phyloP scores from a whole-genome alignment of 2,329 filamentous ascomycete species.

The Endothia cerciana region DNA sequence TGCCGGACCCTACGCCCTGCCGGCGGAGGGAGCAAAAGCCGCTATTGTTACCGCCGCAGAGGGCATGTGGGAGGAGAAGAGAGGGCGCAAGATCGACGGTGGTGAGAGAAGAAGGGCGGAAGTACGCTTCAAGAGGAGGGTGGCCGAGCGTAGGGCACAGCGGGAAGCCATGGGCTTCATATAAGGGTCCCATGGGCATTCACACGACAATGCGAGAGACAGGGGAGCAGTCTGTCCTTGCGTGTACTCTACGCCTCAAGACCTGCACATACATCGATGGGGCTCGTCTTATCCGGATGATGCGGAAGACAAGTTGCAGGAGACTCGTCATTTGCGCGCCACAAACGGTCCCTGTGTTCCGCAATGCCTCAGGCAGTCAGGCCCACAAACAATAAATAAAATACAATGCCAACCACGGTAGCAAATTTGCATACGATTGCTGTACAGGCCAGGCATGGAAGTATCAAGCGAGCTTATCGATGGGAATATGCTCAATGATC shows the following conservation, averaged over 20 bases:
- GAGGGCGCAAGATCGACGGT: constrained; percentile 91
- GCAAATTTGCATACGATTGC: neutral
- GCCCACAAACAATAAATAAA: neutral
- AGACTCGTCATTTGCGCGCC: neutral
- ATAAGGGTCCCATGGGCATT: neutral
- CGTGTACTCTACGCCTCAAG: neutral
- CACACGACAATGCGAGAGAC: neutral
- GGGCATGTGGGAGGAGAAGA: constrained; percentile 89
- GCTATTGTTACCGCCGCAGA: constrained; percentile 74
- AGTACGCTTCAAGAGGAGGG: constrained; percentile 83
- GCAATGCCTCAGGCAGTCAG: too few relatives aligned
- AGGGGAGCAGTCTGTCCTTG: neutral
- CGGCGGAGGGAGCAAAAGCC: constrained; percentile 66
- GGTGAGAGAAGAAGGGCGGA: constrained; percentile 89
- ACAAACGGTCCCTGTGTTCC: neutral
- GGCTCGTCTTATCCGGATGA: neutral
- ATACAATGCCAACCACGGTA: neutral
- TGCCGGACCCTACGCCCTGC: constrained; percentile 73
- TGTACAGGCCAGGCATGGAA: neutral
- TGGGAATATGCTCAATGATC: neutral
- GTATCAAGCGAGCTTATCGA: neutral
- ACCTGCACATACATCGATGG: constrained; percentile 5
- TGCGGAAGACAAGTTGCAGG: neutral
- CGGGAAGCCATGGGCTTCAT: constrained; percentile 41
- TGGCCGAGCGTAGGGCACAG: constrained; percentile 74